Evolutionary conservation across 1,139 yeast species (phyloP).

Genomic region (Protomyces lactucae-debilis): DNA sequence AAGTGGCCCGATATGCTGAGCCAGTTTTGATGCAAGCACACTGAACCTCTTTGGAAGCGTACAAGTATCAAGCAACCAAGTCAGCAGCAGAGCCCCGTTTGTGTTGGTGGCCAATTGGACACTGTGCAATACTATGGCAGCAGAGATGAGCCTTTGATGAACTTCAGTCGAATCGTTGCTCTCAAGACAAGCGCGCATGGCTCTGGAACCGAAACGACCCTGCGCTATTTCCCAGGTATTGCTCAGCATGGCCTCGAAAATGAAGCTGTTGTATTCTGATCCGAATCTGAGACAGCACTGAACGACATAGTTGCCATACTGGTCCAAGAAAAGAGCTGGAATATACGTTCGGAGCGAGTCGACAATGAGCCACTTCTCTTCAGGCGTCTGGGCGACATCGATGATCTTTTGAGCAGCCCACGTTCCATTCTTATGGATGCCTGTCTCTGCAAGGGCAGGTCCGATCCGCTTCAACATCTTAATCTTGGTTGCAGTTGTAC

Average conservation of each 20-base stretch:
- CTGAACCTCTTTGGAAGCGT: constrained; percentile 55
- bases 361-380: constrained; percentile 64
- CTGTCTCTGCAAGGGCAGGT: constrained; percentile 82
- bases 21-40: constrained; percentile 53
- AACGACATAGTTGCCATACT: constrained; percentile 91
- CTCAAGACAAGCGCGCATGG: constrained; percentile 88
- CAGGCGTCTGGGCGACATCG: constrained; percentile 60
- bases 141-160: constrained; percentile 70
- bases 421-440: constrained; percentile 95
- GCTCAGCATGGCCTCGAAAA: constrained; percentile 75
- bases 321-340: constrained; percentile 83
- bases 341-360: constrained; percentile 73
- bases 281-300: constrained; percentile 92
- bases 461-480: constrained; percentile 75
- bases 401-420: constrained; percentile 99
- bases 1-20: constrained; percentile 58
- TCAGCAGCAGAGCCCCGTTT: constrained; percentile 82
- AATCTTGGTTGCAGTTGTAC: constrained; percentile 67
- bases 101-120: constrained; percentile 75
- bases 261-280: constrained; percentile 80
- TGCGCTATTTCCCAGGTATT: constrained; percentile 77
- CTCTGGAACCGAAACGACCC: constrained; percentile 92
- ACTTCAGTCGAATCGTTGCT: constrained; percentile 60
- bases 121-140: constrained; percentile 71
- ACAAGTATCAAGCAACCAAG: constrained; percentile 93